Percentiles rank a stretch among this genome's conserved stretches.
Conservation (phyloP, 2,329 filamentous ascomycete genomes). For the Fusarium globosum region DNA sequence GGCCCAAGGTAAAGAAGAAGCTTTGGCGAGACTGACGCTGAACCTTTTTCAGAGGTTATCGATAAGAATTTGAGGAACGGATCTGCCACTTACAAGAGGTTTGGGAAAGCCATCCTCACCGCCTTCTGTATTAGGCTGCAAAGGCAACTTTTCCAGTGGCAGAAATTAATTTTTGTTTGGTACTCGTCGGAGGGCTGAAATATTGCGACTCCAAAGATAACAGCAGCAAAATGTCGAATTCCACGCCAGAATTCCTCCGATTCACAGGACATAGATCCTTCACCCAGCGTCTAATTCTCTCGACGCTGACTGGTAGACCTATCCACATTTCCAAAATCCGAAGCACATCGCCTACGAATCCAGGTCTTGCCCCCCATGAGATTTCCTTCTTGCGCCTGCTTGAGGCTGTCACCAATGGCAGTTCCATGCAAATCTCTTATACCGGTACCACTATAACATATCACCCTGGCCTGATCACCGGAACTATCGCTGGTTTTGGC, state of each 20-base stretch:
- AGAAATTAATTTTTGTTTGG: constrained; percentile 53
- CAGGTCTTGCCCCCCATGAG: constrained; percentile 91
- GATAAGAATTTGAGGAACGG: constrained; percentile 44
- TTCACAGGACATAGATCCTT: constrained; percentile 89
- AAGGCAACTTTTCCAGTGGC: constrained; percentile 43
- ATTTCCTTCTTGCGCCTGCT: constrained; percentile 95
- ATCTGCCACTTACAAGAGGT: constrained; percentile 21
- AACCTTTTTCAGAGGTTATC: constrained; percentile 48
- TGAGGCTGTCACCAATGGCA: constrained; percentile 94
- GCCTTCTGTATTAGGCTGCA: constrained; percentile 41
- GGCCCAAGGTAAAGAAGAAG: constrained; percentile 6
- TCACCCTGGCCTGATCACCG: constrained; percentile 91
- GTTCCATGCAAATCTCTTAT: constrained; percentile 93
- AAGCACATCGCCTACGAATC: constrained; percentile 83
- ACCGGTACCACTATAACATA: constrained; percentile 94
- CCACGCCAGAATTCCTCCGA: constrained; percentile 68
- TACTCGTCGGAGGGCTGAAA: constrained; percentile 20
- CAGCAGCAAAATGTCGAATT: constrained; percentile 54
- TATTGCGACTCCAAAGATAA: constrained; percentile 39
- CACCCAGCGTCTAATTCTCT: constrained; percentile 84
- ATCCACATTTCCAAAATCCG: constrained; percentile 96
- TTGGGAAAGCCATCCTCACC: constrained; percentile 35
- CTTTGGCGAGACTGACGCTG: constrained; percentile 19
- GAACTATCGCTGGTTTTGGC: constrained; percentile 80
- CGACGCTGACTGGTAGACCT: constrained; percentile 89